These are phyloP conservation scores for Paxillus rubicundulus DNA, from an alignment of 768 basidiomycete genomes.

Conservation along the genomic window DNA sequence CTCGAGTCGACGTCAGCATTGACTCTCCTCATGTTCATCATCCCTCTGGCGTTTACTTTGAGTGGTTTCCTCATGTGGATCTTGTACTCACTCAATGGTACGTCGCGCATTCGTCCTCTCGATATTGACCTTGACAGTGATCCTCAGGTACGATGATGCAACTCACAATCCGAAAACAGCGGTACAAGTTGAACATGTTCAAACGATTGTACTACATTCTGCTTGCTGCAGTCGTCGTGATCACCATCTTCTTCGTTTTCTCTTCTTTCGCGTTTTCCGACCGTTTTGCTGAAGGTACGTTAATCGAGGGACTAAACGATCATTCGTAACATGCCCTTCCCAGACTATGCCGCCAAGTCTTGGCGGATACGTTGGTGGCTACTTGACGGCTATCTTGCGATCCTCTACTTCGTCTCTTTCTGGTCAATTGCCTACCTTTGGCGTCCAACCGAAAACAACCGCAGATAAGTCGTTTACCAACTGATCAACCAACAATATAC, in stretches of 20 bases:
- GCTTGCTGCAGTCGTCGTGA: conserved; percentile 73
- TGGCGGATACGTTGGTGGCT: conserved; percentile 96
- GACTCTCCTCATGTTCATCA: conserved; percentile 82
- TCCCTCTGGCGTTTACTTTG: conserved; percentile 93
- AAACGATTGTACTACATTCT: conserved; percentile 82
- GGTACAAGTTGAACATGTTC: conserved; percentile 88
- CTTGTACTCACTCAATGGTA: conserved; percentile 84
- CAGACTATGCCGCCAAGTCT: conserved; percentile 88
- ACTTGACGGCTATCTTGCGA: conserved; percentile 89
- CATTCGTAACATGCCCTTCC: neutral
- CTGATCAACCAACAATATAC: conserved; percentile 5
- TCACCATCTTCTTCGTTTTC: conserved; percentile 88
- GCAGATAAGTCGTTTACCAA: conserved; percentile 57
- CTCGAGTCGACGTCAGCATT: conserved; percentile 88
- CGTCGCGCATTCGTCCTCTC: conserved; percentile 14
- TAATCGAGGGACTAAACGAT: conserved; percentile 1
- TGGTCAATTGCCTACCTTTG: conserved; percentile 82
- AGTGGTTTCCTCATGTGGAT: conserved; percentile 97
- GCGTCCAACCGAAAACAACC: conserved; percentile 88
- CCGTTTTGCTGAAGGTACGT: conserved; percentile 80
- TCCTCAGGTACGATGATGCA: conserved; percentile 80
- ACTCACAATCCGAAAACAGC: conserved; percentile 81
- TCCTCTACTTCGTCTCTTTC: conserved; percentile 85
- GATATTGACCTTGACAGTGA: conserved; percentile 3
- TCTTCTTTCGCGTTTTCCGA: conserved; percentile 91